These are phyloP conservation scores for Apocynum venetum DNA, from an alignment of 257 asterid species.

Conservation along the genomic window DNA sequence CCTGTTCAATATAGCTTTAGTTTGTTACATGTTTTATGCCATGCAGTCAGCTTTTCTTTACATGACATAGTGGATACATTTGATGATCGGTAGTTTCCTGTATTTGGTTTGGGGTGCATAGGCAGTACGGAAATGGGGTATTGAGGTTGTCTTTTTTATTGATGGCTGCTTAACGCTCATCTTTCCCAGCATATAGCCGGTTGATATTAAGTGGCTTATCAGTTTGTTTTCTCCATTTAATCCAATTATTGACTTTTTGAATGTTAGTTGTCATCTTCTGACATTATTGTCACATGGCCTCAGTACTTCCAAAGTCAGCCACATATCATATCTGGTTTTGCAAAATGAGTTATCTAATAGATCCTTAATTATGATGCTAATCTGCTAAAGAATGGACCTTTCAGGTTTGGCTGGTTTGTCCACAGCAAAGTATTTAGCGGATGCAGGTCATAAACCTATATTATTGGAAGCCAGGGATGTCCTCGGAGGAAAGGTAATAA, in stretches of 20 bases:
- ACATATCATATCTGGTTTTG: neutral
- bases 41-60: neutral
- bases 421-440: slow-evolving; percentile 96
- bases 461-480: slow-evolving; percentile 93
- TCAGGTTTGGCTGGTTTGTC: slow-evolving; percentile 92
- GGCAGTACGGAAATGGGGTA: neutral
- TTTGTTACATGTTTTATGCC: neutral
- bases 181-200: neutral
- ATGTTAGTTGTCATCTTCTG: neutral
- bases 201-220: slow-evolving; percentile 7
- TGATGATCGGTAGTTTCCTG: neutral
- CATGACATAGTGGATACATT: neutral
- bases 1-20: neutral
- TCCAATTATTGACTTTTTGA: neutral
- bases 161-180: neutral
- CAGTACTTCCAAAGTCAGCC: neutral
- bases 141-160: neutral
- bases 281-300: neutral
- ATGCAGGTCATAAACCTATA: slow-evolving; percentile 96
- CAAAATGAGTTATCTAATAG: neutral
- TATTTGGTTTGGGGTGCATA: neutral
- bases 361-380: neutral
- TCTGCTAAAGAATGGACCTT: slow-evolving; percentile 17
- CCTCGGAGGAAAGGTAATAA: slow-evolving; percentile 84
- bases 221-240: neutral